Percentiles rank a stretch among this genome's conserved stretches.
phyloP scores from a whole-genome alignment of 73 alveolate species.

The Paramecium primaurelia region DNA sequence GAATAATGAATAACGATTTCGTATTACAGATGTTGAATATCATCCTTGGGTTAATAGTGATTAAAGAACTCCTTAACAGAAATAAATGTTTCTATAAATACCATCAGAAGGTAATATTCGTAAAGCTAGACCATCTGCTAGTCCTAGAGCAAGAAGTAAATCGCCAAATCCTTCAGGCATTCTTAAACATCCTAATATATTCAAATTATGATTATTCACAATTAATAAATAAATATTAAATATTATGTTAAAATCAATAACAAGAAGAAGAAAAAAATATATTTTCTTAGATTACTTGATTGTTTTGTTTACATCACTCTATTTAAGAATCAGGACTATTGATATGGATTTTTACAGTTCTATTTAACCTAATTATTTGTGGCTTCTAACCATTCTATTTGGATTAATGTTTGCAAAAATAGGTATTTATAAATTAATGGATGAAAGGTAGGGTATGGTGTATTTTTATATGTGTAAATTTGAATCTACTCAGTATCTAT shows the following conservation, averaged over 20 bases:
- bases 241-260: neutral
- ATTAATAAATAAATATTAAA: neutral
- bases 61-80: neutral
- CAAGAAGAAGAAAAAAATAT: neutral
- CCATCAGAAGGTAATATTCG: neutral
- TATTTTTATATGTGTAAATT: neutral
- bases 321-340: neutral
- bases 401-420: neutral
- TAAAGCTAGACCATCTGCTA: neutral
- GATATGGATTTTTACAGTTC: neutral
- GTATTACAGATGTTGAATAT: slow-evolving; percentile 39
- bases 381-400: neutral
- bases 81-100: neutral
- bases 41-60: slow-evolving; percentile 58
- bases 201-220: neutral
- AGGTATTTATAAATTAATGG: neutral
- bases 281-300: neutral
- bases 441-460: neutral
- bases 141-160: neutral
- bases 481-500: neutral
- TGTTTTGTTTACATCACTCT: neutral
- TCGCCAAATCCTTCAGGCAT: neutral
- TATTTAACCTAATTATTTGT: neutral
- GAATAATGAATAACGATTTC: slow-evolving; percentile 25
- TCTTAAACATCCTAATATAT: neutral